phyloP scores from a whole-genome alignment of 176 grass and related monocot genomes.

The Elaeis guineensis region DNA sequence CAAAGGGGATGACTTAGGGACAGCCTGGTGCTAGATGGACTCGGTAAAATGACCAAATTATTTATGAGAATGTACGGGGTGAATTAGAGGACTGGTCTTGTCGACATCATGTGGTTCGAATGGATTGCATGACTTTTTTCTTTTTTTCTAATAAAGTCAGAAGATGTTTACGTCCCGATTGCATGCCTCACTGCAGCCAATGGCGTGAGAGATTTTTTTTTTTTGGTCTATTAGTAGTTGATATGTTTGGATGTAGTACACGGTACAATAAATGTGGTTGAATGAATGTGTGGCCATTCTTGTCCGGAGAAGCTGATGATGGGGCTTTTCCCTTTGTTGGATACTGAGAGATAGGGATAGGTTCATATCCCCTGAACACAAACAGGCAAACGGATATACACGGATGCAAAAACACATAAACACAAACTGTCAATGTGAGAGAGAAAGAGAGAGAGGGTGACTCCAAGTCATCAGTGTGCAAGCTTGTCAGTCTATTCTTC shows the following conservation, averaged over 20 bases:
- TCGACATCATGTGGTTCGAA: constrained; percentile 8
- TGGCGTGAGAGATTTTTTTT: too few relatives aligned
- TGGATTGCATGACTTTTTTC: constrained; percentile 16
- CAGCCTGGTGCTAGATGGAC: too few relatives aligned
- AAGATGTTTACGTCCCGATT: too few relatives aligned
- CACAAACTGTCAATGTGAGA: background rate
- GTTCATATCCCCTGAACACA: background rate
- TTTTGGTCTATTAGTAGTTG: too few relatives aligned
- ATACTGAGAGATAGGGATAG: constrained; percentile 4
- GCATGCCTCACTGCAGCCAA: too few relatives aligned
- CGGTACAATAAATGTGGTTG: background rate
- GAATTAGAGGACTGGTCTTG: constrained; percentile 8
- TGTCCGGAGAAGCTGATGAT: background rate
- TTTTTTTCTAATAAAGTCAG: constrained; percentile 12
- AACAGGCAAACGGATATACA: too few relatives aligned
- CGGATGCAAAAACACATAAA: too few relatives aligned
- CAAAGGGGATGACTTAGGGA: too few relatives aligned
- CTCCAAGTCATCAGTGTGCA: too few relatives aligned
- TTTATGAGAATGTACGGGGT: constrained; percentile 5
- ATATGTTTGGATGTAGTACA: background rate
- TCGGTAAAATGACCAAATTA: constrained; percentile 2
- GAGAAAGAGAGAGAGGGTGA: background rate
- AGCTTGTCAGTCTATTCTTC: too few relatives aligned
- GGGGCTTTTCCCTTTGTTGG: background rate
- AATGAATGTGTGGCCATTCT: background rate